Evolutionary conservation across 805 yeast genomes (phyloP), one percentile per base, ranked within the genome.

Genomic region (Ogataea ramenticola): DNA sequence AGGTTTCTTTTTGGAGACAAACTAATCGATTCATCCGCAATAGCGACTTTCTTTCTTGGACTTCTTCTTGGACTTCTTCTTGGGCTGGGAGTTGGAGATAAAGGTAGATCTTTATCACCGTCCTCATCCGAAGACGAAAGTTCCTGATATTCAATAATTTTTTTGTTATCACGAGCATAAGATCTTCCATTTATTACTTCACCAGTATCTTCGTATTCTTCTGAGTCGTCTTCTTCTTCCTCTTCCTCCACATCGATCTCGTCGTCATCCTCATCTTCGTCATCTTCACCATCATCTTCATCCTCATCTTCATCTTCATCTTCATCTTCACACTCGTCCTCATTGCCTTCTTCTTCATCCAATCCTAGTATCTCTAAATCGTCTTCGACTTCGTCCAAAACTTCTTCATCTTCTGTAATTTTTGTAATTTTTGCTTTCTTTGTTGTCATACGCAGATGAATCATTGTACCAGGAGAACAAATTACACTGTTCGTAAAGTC

Each of bases 381-480:
- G 29, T 27, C 27, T 4, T 24, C 17, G 30, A 14, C 29, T 10
- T 11, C 22, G 14, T 36, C 10, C 11, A 26, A 21, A 27, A n/a
- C 39, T 4, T 42, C 44, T n/a, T 26, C 35, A 3, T 26, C 16
- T 7, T 19, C 27, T 7, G 27, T 10, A 24, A 24, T 24, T 24
- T 24, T 24, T 10, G 10, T 6, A 22, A 14, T n/a, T 24, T 9
- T 27, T 19, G 20, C 16, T 39, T 39, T 8, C 33, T 39, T 24
- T 41, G 15, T 27, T 20, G 12, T 24, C 34, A 24, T 31, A 9
- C 31, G 8, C 26, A 20, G 17, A 21, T 20, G 32, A 21, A 45
- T 36, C 31, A 26, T 14, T 9, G 9, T 16, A 33, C 14, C 37
- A 27, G 65, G 64, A 41, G 45, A 55, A 42, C 65, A 58, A 5